These are phyloP conservation scores for Magnaporthiopsis incrustans DNA, from an alignment of 2,329 filamentous ascomycete genomes.

Conservation along the genomic window DNA sequence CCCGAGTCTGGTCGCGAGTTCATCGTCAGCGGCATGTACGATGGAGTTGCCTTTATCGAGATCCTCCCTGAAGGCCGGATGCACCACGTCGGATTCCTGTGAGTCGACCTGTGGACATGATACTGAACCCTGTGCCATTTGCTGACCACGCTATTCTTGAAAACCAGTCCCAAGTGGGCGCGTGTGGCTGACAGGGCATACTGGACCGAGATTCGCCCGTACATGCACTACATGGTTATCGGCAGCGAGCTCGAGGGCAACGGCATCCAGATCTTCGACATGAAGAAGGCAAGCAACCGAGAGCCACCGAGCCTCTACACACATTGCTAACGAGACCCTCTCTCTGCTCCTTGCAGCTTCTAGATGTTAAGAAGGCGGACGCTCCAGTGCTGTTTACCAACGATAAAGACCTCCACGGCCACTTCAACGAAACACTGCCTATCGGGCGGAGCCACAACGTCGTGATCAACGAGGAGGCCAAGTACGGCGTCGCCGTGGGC, in stretches of 20 bases:
- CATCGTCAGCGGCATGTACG: slow-evolving; percentile 21
- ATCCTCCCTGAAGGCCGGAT: slow-evolving; percentile 4
- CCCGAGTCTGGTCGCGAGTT: slow-evolving; percentile 43
- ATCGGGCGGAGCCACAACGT: slow-evolving; percentile 2
- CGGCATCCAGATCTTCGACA: slow-evolving; percentile 55
- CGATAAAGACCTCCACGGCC: not conserved
- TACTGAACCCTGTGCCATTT: not conserved
- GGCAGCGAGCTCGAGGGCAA: slow-evolving; percentile 37
- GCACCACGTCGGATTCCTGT: slow-evolving; percentile 7
- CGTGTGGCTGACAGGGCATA: slow-evolving; percentile 11
- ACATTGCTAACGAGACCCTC: not conserved
- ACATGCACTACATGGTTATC: slow-evolving; percentile 28
- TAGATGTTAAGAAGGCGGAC: slow-evolving; percentile 32
- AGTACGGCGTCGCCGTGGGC: slow-evolving; percentile 37
- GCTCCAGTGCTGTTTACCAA: slow-evolving; percentile 15
- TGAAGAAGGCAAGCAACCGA: slow-evolving; percentile 40
- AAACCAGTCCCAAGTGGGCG: slow-evolving; percentile 37
- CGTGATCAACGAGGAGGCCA: slow-evolving; percentile 6
- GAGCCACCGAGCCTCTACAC: not conserved
- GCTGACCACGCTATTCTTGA: slow-evolving; percentile 30
- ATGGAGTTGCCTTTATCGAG: slow-evolving; percentile 4
- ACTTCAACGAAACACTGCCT: not conserved
- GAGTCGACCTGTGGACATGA: slow-evolving; percentile 15
- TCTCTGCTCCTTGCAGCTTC: slow-evolving; percentile 20
- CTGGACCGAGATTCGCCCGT: slow-evolving; percentile 45